Evolutionary conservation across 2,329 filamentous ascomycete genomes (phyloP).

Genomic region (Nemania abortiva): DNA sequence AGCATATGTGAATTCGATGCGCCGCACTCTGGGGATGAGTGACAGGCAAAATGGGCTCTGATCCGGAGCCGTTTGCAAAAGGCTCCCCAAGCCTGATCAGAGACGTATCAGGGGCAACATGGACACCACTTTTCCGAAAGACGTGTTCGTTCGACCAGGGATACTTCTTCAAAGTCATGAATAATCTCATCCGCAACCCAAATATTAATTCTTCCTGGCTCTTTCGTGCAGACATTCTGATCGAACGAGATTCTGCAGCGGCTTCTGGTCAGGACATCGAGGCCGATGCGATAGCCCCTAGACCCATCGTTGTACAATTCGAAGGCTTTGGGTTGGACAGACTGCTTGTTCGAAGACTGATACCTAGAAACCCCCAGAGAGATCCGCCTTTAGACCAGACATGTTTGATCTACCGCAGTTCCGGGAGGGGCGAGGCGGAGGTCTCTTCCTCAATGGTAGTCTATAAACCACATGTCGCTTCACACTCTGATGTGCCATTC

Average conservation of each 20-base stretch:
- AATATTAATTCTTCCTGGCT: conserved; percentile 84
- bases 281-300: conserved; percentile 45
- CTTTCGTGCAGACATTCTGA: conserved; percentile 81
- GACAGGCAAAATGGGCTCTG: conserved; percentile 51
- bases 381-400: conserved; percentile 85
- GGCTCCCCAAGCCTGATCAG: conserved; percentile 53
- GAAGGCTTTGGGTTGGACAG: conserved; percentile 63
- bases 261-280: conserved; percentile 50
- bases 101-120: conserved; percentile 55
- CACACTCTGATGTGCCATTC: conserved; percentile 77
- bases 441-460: conserved; percentile 72
- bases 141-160: conserved; percentile 72
- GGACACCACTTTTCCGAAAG: conserved; percentile 68
- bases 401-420: conserved; percentile 74
- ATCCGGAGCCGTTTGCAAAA: conserved; percentile 52
- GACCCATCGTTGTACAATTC: conserved; percentile 60
- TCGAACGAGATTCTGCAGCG: conserved; percentile 59
- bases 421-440: conserved; percentile 48
- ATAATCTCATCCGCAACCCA: conserved; percentile 81
- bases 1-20: background rate
- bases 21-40: background rate
- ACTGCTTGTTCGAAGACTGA: conserved; percentile 79
- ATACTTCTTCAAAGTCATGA: conserved; percentile 75
- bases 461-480: conserved; percentile 79
- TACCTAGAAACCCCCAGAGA: conserved; percentile 83